phyloP scores from a whole-genome alignment of 1,284 basidiomycete species.

The Amylostereum areolatum region DNA sequence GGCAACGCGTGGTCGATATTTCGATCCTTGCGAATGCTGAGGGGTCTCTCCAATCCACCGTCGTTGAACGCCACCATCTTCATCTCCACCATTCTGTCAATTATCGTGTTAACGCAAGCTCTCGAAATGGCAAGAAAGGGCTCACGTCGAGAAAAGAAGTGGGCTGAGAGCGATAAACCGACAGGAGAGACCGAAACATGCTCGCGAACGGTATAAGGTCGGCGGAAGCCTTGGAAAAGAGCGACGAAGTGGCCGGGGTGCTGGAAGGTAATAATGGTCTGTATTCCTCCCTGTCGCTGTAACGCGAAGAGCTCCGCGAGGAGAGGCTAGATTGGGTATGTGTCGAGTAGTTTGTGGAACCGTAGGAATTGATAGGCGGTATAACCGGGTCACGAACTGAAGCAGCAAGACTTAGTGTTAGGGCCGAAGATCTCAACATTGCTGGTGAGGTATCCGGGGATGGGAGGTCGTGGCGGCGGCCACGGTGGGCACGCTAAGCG shows the following conservation, averaged over 20 bases:
- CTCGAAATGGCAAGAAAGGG: background rate
- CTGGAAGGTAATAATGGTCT: conserved; percentile 19
- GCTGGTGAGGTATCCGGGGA: too few species aligned
- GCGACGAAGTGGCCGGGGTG: background rate
- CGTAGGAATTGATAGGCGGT: conserved; percentile 44
- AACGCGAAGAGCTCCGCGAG: conserved; percentile 8
- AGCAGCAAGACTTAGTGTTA: too few species aligned
- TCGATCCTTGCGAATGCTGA: conserved; percentile 10
- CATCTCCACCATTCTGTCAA: background rate
- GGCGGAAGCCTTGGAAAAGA: conserved; percentile 17
- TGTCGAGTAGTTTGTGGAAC: conserved; percentile 30
- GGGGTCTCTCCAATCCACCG: conserved; percentile 20
- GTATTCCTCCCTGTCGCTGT: conserved; percentile 10
- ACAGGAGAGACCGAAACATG: background rate
- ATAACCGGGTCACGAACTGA: conserved; percentile 24
- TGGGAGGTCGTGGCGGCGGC: too few species aligned
- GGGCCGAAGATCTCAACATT: too few species aligned
- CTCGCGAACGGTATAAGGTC: conserved; percentile 26
- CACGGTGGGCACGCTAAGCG: too few species aligned
- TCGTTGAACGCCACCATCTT: conserved; percentile 16
- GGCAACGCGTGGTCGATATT: conserved; percentile 31
- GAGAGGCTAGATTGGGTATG: background rate
- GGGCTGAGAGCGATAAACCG: conserved; percentile 1
- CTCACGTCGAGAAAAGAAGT: background rate
- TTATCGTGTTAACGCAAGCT: conserved; percentile 4